Evolutionary conservation across 208 protist species (phyloP), one percentile per base, ranked within the genome.

Genomic region (Trypanosoma lewisi): DNA sequence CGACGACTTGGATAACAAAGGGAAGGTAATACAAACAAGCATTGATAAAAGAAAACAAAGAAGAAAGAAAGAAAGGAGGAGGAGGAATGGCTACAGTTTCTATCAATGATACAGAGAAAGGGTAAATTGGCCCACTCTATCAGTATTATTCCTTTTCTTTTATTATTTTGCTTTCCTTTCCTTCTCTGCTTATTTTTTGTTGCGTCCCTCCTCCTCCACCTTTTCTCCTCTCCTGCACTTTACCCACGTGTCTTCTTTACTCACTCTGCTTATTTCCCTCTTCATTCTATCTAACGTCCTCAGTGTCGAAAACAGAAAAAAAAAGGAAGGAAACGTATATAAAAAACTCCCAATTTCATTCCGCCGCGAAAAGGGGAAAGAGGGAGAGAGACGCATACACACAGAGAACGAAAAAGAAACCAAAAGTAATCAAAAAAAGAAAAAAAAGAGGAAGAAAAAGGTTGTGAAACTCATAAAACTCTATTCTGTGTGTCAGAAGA

Each of bases 201-300:
- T 14, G 5, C n/a, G 11, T 45, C 52, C 28, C 28, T 45, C 16
- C 12, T 8, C n/a, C n/a, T n/a, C n/a, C n/a, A n/a, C n/a, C n/a
- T n/a, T n/a, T n/a, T n/a, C n/a, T n/a, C n/a, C n/a, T n/a, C n/a
- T n/a, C n/a, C n/a, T n/a, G n/a, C n/a, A n/a, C n/a, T n/a, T n/a
- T n/a, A n/a, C n/a, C n/a, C n/a, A n/a, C n/a, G n/a, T n/a, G n/a
- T n/a, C n/a, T n/a, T n/a, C n/a, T n/a, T n/a, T n/a, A n/a, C n/a
- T n/a, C n/a, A n/a, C n/a, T 27, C n/a, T 27, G 1, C 33, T 23
- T 58, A 34, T 33, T 30, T 47, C 2, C 27, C 30, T 25, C 4
- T 63, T 19, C 56, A 9, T 47, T 64, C 25, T 56, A 27, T 70
- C 19, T 70, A 37, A 3, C 25, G 55, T 45, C 17, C 61, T 16